Evolutionary conservation across 257 asterid species (phyloP), one percentile per base, ranked within the genome.

Genomic region (Fraxinus excelsior): DNA sequence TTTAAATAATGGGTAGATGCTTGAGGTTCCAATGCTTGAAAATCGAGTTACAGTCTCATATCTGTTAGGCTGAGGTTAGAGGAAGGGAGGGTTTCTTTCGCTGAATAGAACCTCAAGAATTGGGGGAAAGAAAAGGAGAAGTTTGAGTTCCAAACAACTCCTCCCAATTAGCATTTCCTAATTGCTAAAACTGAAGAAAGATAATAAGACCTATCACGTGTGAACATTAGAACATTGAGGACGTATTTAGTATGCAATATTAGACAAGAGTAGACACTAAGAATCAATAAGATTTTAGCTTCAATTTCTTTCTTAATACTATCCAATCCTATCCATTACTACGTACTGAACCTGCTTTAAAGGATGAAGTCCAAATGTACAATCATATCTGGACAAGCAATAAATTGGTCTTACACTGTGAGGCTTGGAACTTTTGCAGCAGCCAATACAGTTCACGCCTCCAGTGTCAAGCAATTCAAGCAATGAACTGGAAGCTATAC

Each of bases 401-500:
- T 58, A 69, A 71, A 72, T 74, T 74, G 83, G 75, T 82, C 96
- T 90, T 88, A 94, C 97, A 74, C 80, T 71, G 84, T 84, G 85
- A 79, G 32, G 83, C 73, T 81, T 87, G 28, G 84, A 81, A 65
- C 81, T 87, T 79, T 82, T 85, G 75, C 77, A 82, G 86, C 99
- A 94, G 86, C 85, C 84, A 78, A 78, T 80, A 82, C 98, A 94
- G 76, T 71, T 89, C 21, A 94, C 90, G 25, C 96, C 99, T 42
- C 97, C 97, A 21, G 91, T 83, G 83, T 91, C 93, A 18, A 91
- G 94, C 81, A 92, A 88, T 83, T 86, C 92, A 19, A 92, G 87
- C 78, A 83, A 86, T 19, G 94, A 83, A 85, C 82, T 88, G 53
- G 99, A 92, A 79, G 97, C 97, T 86, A 91, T 80, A 89, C 99